Percentiles rank a stretch among this genome's conserved stretches.
Evolutionary conservation across 805 yeast genomes (phyloP).

Genomic region (Candida boidinii): DNA sequence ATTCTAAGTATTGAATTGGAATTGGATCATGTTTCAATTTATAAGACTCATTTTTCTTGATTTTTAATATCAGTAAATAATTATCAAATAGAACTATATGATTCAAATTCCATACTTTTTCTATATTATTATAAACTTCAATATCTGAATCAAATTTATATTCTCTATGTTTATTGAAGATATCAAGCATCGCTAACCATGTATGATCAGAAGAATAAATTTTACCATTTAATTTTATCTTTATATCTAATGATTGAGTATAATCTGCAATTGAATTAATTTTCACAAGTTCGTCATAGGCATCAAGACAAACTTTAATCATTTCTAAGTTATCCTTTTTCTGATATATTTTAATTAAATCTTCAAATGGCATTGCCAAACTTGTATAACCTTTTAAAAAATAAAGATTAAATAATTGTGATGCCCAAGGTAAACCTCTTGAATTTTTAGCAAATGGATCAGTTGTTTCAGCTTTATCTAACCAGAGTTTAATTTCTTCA

Average conservation of each 20-base stretch:
- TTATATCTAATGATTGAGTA: conserved; percentile 21
- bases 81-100: conserved; percentile 25
- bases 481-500: conserved; percentile 18
- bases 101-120: neutral
- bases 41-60: conserved; percentile 10
- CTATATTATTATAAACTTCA: neutral
- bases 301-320: conserved; percentile 9
- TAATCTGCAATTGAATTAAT: conserved; percentile 21
- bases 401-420: conserved; percentile 20
- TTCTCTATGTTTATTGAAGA: conserved; percentile 18
- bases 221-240: conserved; percentile 21
- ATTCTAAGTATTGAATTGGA: conserved; percentile 18
- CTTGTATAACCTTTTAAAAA: conserved; percentile 22
- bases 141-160: too few relatives aligned
- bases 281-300: conserved; percentile 10
- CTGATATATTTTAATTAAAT: conserved; percentile 15
- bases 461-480: conserved; percentile 9
- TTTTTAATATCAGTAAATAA: conserved; percentile 17
- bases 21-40: conserved; percentile 16
- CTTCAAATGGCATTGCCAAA: conserved; percentile 15
- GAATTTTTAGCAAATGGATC: conserved; percentile 16
- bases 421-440: conserved; percentile 18
- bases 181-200: conserved; percentile 22
- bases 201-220: conserved; percentile 21
- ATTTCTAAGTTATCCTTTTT: conserved; percentile 10